Evolutionary conservation across 257 asterid genomes (phyloP), one percentile per base, ranked within the genome.

Genomic region (Nicotiana benthamiana): DNA sequence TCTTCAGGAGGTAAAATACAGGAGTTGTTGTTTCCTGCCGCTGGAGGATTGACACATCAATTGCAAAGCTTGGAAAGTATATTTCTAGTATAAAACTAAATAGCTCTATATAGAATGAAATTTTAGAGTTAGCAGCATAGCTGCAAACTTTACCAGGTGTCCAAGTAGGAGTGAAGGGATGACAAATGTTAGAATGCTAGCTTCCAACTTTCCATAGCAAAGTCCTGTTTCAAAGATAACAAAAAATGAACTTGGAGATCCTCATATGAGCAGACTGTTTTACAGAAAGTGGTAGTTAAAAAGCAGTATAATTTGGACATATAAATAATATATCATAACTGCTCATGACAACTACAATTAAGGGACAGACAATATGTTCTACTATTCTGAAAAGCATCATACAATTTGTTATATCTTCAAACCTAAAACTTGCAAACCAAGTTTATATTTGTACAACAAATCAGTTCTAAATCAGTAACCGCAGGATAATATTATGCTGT

Each of bases 181-280:
- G 84, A 93, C 88, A 87, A 95, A 92, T 78, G 99, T 89, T 83
- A 95, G 82, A 51, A 87, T 40, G 62, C 90, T 94, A 75, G 98
- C 98, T 90, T 93, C 98, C 87, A 92, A 83, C 87, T 95, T 95
- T 79, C 99, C 98, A 83, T 95, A 95, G 92, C 98, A 95, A 66
- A 95, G 93, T 60, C 99, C 97, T 94, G 85, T 51, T 81, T 60
- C 74, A 82, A 61, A 65, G 56, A 81, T 60, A 48, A 56, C 70
- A 40, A 75, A 52, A 40, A 65, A 70, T 53, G n/a, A 60, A 75
- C n/a, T 24, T 75, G 17, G 77, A 22, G 57, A 43, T 43, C 59
- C 59, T 46, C 51, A 46, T 24, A 24, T 43, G 78, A 72, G 26
- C 24, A 18, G 10, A 46, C 40, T 46, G 13, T 20, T 72, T 51